Conservation (phyloP, 768 basidiomycete species). For the Pisolithus albus region DNA sequence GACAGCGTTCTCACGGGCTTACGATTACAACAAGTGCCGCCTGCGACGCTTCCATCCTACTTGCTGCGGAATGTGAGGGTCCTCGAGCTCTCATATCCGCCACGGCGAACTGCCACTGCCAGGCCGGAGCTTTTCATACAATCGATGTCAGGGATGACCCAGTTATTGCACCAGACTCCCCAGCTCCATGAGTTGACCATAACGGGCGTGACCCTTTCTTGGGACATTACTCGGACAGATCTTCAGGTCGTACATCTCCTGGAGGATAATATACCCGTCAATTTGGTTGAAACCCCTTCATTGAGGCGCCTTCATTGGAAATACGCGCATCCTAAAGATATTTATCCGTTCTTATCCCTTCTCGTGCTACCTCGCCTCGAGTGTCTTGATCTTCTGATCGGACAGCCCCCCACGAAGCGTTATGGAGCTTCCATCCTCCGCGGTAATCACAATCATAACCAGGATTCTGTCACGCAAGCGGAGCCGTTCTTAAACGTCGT, state of each 20-base stretch:
- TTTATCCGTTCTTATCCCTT: conserved; percentile 39
- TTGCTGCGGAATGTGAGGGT: conserved; percentile 34
- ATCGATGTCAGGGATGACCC: conserved; percentile 35
- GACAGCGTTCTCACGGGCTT: conserved; percentile 25
- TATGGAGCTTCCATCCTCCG: conserved; percentile 22
- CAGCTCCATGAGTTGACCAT: conserved; percentile 39
- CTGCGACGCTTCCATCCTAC: conserved; percentile 30
- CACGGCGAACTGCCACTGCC: conserved; percentile 15
- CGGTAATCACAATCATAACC: conserved; percentile 23
- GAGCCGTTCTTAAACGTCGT: conserved; percentile 22
- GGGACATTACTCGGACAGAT: conserved; percentile 23
- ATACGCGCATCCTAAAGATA: conserved; percentile 35
- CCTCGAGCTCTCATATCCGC: conserved; percentile 38
- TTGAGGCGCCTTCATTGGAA: conserved; percentile 44
- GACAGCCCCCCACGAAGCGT: conserved; percentile 26
- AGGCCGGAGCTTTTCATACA: conserved; percentile 27
- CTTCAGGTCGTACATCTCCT: conserved; percentile 3
- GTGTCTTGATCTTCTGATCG: conserved; percentile 39
- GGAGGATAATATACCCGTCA: conserved; percentile 6
- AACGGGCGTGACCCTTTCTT: conserved; percentile 35
- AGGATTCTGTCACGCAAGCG: conserved; percentile 23
- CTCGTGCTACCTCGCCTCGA: conserved; percentile 35
- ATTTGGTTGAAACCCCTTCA: conserved; percentile 29
- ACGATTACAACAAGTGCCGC: conserved; percentile 37
- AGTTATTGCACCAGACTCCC: conserved; percentile 32